Percentiles rank a stretch among this genome's conserved stretches.
These are phyloP conservation scores for Fusarium sp. DNA, from an alignment of 2,329 filamentous ascomycete species.

Conservation along the genomic window DNA sequence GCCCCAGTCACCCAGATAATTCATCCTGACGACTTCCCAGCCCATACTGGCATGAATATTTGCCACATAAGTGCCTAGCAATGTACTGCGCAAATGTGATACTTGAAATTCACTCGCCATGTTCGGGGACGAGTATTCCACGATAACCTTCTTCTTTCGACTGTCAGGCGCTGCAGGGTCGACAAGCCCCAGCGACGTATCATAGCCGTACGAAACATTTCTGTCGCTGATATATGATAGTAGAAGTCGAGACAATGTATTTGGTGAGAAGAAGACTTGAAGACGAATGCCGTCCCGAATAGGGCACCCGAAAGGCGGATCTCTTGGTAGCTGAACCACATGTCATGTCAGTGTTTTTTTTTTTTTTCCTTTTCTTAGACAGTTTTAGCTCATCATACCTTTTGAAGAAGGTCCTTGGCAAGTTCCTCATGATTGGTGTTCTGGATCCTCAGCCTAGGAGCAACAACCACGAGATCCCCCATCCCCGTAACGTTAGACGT, in stretches of 20 bases:
- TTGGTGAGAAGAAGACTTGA: conserved; percentile 37
- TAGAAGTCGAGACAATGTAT: conserved; percentile 36
- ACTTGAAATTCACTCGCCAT: conserved; percentile 79
- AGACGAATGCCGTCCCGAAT: conserved; percentile 42
- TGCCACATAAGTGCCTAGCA: conserved; percentile 74
- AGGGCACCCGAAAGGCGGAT: conserved; percentile 38
- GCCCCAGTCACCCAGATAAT: conserved; percentile 81
- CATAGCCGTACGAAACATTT: conserved; percentile 32
- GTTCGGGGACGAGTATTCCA: conserved; percentile 81
- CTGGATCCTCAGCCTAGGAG: conserved; percentile 39
- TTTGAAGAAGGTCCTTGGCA: conserved; percentile 35
- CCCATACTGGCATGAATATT: conserved; percentile 74
- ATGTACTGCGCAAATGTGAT: conserved; percentile 75
- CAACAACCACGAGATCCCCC: conserved; percentile 44
- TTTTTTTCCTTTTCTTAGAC: not conserved
- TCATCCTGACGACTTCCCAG: conserved; percentile 75
- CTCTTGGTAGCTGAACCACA: conserved; percentile 31
- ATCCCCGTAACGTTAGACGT: conserved; percentile 41
- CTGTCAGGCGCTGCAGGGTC: conserved; percentile 22
- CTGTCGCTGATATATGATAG: conserved; percentile 42
- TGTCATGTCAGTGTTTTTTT: conserved; percentile 4
- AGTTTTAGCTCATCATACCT: conserved; percentile 9
- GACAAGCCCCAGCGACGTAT: conserved; percentile 29
- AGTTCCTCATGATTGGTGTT: conserved; percentile 28
- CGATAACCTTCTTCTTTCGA: conserved; percentile 58